Percentiles rank a stretch among this genome's conserved stretches.
Evolutionary conservation across 768 basidiomycete species (phyloP).

Genomic region (Tricholoma furcatifolium): DNA sequence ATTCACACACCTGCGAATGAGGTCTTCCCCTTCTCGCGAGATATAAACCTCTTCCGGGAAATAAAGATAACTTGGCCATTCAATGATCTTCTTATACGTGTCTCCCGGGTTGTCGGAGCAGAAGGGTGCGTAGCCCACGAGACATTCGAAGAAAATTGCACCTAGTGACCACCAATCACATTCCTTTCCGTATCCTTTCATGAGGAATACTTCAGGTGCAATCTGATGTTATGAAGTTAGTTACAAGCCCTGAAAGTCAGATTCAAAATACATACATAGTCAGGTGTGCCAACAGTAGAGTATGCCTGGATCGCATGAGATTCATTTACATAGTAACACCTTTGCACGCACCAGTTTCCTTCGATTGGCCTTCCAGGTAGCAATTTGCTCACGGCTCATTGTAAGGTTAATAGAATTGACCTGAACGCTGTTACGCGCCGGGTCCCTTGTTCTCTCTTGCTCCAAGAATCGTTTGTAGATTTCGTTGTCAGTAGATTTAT

Average conservation of each 20-base stretch:
- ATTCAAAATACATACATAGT: constrained; percentile 49
- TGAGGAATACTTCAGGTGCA: constrained; percentile 95
- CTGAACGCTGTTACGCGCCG: constrained; percentile 91
- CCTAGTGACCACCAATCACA: constrained; percentile 99
- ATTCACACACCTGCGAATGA: constrained; percentile 71
- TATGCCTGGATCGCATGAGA: constrained; percentile 62
- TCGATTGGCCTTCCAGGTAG: constrained; percentile 98
- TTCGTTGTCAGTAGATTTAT: constrained; percentile 92
- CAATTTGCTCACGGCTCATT: constrained; percentile 95
- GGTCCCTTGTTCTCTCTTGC: constrained; percentile 59
- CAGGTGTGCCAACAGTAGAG: constrained; percentile 77
- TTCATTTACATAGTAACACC: background rate
- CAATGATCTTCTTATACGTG: constrained; percentile 97
- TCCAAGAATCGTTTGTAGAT: constrained; percentile 93
- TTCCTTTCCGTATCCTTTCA: constrained; percentile 97
- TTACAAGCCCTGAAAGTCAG: background rate
- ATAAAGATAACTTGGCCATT: constrained; percentile 88
- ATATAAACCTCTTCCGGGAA: constrained; percentile 97
- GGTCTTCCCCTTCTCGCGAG: constrained; percentile 86
- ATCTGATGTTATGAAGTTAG: constrained; percentile 47
- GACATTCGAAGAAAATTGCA: constrained; percentile 98
- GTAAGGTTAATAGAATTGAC: constrained; percentile 97
- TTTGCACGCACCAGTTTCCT: constrained; percentile 73
- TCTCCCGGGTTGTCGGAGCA: constrained; percentile 96
- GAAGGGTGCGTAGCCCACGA: constrained; percentile 97